A percentile compares a stretch with the other conserved stretches of the same genome.
phyloP scores from a whole-genome alignment of 1,139 yeast species.

The Scheffersomyces stambukii region DNA sequence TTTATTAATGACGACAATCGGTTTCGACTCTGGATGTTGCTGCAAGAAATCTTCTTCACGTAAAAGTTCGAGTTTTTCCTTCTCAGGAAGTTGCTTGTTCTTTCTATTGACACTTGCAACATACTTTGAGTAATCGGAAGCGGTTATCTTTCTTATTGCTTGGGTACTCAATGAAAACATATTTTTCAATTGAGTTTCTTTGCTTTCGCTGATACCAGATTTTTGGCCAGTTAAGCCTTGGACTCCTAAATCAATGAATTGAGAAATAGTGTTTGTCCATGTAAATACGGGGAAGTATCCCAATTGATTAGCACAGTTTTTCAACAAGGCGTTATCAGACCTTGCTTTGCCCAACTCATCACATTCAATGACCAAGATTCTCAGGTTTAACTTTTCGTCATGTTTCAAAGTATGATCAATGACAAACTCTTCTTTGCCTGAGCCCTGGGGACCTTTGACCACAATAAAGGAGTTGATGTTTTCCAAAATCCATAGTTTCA shows the following conservation, averaged over 20 bases:
- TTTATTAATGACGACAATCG: constrained; percentile 79
- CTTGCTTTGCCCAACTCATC: constrained; percentile 69
- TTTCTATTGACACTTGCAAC: constrained; percentile 16
- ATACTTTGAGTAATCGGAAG: constrained; percentile 33
- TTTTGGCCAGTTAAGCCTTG: constrained; percentile 94
- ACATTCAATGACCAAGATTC: constrained; percentile 74
- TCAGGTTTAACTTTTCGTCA: constrained; percentile 38
- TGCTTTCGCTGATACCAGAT: constrained; percentile 83
- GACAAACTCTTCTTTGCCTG: constrained; percentile 84
- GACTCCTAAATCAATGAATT: constrained; percentile 77
- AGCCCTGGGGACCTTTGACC: constrained; percentile 89
- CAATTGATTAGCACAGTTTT: constrained; percentile 65
- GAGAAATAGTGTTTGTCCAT: constrained; percentile 80
- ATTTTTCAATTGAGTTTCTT: constrained; percentile 77
- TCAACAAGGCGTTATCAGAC: constrained; percentile 65
- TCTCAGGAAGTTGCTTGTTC: constrained; percentile 9
- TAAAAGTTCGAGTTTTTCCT: constrained; percentile 23
- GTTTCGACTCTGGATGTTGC: constrained; percentile 82
- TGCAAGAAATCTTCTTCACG: constrained; percentile 81
- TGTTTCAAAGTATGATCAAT: constrained; percentile 60
- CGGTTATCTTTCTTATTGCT: constrained; percentile 70
- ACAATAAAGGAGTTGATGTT: constrained; percentile 80
- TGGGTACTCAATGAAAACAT: constrained; percentile 72
- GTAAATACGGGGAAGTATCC: constrained; percentile 95
- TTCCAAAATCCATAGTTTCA: constrained; percentile 77